These are phyloP conservation scores for Crithidia acanthocephali DNA, from an alignment of 208 protist species.

Conservation along the genomic window DNA sequence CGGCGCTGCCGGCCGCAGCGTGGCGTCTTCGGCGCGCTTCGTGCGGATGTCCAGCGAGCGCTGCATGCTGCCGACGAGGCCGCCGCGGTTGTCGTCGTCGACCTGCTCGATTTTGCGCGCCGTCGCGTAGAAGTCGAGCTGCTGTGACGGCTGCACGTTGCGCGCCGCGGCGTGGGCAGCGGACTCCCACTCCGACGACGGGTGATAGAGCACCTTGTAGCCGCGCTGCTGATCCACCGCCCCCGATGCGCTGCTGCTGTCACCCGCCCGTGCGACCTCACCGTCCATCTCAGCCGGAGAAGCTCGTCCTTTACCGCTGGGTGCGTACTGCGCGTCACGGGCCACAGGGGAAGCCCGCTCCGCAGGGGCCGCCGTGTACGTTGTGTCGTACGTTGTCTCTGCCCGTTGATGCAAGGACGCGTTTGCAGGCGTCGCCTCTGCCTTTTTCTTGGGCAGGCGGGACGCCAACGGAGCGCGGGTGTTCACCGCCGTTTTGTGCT, in stretches of 20 bases:
- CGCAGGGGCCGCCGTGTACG: conserved; percentile 34
- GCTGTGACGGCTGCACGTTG: conserved; percentile 49
- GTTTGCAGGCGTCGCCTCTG: conserved; percentile 14
- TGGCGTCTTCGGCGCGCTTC: conserved; percentile 60
- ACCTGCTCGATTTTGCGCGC: conserved; percentile 70
- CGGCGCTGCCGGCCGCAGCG: conserved; percentile 42
- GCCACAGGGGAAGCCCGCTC: not conserved
- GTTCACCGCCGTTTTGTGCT: conserved; percentile 80
- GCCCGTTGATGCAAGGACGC: conserved; percentile 54
- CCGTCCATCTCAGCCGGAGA: not conserved
- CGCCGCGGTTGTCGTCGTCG: conserved; percentile 74
- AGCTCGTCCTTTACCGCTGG: not conserved
- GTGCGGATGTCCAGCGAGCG: conserved; percentile 78
- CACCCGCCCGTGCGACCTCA: not conserved
- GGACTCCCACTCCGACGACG: conserved; percentile 62
- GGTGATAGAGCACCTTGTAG: conserved; percentile 29
- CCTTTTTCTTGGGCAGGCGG: conserved; percentile 48
- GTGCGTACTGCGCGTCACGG: not conserved
- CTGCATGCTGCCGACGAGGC: conserved; percentile 68
- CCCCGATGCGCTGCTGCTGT: not conserved
- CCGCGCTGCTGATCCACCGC: not conserved
- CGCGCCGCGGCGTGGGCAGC: conserved; percentile 54
- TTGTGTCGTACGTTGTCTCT: conserved; percentile 76
- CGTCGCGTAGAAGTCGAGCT: conserved; percentile 69
- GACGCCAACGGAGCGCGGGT: conserved; percentile 60